A percentile compares a stretch with the other conserved stretches of the same genome.
phyloP scores from a whole-genome alignment of 208 protist genomes.

The Hexamita inflata region DNA sequence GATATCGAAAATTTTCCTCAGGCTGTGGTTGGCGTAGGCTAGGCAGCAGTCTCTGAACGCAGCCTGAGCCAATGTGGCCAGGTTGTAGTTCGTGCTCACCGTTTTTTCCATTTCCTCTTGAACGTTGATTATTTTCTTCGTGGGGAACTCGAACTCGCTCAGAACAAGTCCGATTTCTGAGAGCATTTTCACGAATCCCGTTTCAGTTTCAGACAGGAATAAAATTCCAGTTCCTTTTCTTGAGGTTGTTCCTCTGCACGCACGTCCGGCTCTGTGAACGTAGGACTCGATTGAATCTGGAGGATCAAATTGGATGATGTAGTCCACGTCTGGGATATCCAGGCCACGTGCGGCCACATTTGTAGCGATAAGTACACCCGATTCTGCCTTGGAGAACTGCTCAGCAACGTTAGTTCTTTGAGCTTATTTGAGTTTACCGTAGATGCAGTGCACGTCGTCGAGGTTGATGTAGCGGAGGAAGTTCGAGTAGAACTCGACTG shows the following conservation, averaged over 20 bases:
- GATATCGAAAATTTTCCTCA: conserved; percentile 29
- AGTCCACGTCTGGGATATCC: conserved; percentile 51
- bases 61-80: not conserved
- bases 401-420: conserved; percentile 23
- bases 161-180: not conserved
- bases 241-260: not conserved
- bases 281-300: conserved; percentile 22
- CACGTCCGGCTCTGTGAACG: conserved; percentile 7
- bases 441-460: not conserved
- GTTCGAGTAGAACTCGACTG: conserved; percentile 31
- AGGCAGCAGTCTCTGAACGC: conserved; percentile 27
- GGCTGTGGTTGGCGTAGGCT: conserved; percentile 22
- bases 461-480: conserved; percentile 35
- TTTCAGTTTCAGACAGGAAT: conserved; percentile 25
- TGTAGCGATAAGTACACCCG: conserved; percentile 57
- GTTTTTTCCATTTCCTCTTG: conserved; percentile 22
- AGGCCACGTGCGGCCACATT: conserved; percentile 65
- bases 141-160: conserved; percentile 32
- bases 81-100: conserved; percentile 20
- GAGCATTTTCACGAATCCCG: conserved; percentile 10
- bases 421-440: conserved; percentile 27
- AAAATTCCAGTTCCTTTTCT: conserved; percentile 27
- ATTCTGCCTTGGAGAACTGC: conserved; percentile 20
- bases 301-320: conserved; percentile 36
- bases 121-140: conserved; percentile 29